Base-by-base conservation (phyloP, 2,329 filamentous ascomycete genomes). In the Neonectria magnoliae region DNA sequence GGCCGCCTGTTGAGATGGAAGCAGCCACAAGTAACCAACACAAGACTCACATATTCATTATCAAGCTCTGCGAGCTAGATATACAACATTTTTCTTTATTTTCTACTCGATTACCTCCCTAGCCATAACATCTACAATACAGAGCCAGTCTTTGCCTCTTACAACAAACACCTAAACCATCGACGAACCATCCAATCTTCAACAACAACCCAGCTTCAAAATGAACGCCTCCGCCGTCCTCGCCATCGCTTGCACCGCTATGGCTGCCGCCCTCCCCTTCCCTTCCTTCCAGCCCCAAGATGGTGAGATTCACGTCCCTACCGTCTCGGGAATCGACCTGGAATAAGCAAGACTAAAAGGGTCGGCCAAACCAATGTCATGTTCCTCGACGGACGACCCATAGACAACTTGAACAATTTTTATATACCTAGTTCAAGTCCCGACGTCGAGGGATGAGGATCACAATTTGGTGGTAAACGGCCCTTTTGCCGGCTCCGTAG, bases 141-240 rank as follows among this genome's bases (percentile, higher is more conserved):
- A 31, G 33, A 51, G 9, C 47, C 27, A 51, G n/a, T 20, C 8
- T 31, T 33, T 13, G n/a, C 6, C n/a, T 48, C 6, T 13, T 48
- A 13, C 25, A 51, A n/a, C 27, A 14, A 14, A 51, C 27, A 33
- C 20, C 27, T 33, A 8, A 18, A 20, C 29, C 47, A 10, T 31
- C n/a, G 3, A 11, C 10, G n/a, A 33, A 13, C 8, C 5, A 18
- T 18, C 13, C 16, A 16, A 41, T 18, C 27, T 22, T 29, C 27
- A 8, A 29, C 20, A 18, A n/a, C 31, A 50, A 50, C 14, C 18
- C 18, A 45, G 6, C 18, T 20, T 47, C 54, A 62, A 58, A 22
- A 63, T 63, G 60, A 58, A 63, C 54, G 60, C 54, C 33, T 63
- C 60, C 22, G 50, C 55, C 41, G 44, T 58, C 33, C 22, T 63